Conservation (phyloP, 345 rosid species). For the Raphanus raphanistrum region DNA sequence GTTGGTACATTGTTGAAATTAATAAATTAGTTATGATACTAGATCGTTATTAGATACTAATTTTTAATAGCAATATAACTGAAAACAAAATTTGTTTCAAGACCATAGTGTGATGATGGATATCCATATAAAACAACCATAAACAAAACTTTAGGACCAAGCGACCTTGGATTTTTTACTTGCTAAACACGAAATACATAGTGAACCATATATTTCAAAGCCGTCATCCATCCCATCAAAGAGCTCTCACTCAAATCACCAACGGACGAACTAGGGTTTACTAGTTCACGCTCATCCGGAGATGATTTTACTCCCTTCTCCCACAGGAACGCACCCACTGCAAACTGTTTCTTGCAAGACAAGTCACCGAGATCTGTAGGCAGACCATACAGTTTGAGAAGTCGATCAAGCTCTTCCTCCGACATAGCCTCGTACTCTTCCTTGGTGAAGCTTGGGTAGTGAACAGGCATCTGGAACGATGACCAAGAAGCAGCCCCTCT, state of each 20-base stretch:
- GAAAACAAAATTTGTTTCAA: background rate
- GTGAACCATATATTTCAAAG: background rate
- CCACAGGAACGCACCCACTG: conserved; percentile 64
- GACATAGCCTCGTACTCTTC: conserved; percentile 60
- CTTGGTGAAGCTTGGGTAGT: conserved; percentile 55
- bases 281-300: background rate
- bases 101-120: background rate
- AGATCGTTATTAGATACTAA: background rate
- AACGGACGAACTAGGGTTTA: background rate
- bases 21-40: background rate
- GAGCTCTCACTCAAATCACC: background rate
- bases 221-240: background rate
- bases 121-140: background rate
- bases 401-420: conserved; percentile 56
- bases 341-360: conserved; percentile 50
- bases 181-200: background rate
- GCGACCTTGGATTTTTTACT: background rate
- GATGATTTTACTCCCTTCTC: conserved; percentile 1
- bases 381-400: conserved; percentile 57
- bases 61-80: background rate
- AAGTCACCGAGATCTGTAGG: conserved; percentile 37
- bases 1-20: background rate
- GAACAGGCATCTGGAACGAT: conserved; percentile 60
- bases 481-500: background rate
- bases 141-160: background rate